Conservation (phyloP, 2,329 filamentous ascomycete genomes). For the Pseudodiploospora longispora region DNA sequence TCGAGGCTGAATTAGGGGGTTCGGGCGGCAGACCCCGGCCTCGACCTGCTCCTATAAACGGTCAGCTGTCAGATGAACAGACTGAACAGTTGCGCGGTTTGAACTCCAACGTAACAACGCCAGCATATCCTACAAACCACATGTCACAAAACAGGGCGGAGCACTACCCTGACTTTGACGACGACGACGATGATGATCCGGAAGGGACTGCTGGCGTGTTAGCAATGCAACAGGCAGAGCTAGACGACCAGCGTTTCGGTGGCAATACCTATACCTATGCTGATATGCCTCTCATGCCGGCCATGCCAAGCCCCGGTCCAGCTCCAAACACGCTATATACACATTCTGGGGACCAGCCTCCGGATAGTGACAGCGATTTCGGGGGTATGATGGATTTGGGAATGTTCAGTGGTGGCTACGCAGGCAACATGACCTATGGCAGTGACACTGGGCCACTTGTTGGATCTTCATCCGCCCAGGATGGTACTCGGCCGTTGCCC, state of each 20-base stretch:
- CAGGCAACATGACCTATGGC: constrained; percentile 44
- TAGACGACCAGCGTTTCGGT: constrained; percentile 54
- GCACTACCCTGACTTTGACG: constrained; percentile 17
- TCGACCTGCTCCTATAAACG: constrained; percentile 36
- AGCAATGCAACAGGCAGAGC: constrained; percentile 76
- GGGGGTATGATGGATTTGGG: constrained; percentile 59
- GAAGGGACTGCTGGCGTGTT: constrained; percentile 79
- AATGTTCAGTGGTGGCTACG: constrained; percentile 64
- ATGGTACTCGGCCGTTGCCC: constrained; percentile 41
- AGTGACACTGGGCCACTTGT: constrained; percentile 31
- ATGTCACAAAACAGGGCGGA: constrained; percentile 4
- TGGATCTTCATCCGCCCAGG: constrained; percentile 31
- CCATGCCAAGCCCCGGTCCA: constrained; percentile 4
- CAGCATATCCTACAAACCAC: constrained; percentile 16
- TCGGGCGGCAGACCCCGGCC: constrained; percentile 18
- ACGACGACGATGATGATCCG: constrained; percentile 73
- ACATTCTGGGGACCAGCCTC: constrained; percentile 39
- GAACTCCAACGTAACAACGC: constrained; percentile 42
- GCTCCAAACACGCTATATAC: constrained; percentile 32
- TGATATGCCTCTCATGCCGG: constrained; percentile 19
- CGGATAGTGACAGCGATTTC: constrained; percentile 64
- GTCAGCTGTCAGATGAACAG: constrained; percentile 38
- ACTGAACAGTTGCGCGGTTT: constrained; percentile 40
- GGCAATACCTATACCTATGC: constrained; percentile 22
- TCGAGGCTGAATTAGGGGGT: constrained; percentile 44